Base-by-base conservation (phyloP, 2,329 filamentous ascomycete genomes). In the Aspergillus piperis region DNA sequence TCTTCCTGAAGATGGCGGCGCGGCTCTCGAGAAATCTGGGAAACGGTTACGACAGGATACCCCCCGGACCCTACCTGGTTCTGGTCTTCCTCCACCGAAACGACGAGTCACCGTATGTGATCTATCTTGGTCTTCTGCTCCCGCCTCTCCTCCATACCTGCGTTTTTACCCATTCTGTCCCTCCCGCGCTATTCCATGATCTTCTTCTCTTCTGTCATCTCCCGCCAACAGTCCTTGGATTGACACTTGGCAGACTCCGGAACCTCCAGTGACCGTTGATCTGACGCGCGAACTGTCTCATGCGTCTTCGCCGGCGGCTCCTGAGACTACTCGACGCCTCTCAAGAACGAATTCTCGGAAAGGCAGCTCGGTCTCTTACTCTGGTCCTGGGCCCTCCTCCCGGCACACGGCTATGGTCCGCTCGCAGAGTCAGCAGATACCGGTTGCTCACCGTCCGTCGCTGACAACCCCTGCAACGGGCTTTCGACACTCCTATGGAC, bases 71-170 rank as follows among this genome's bases (percentile, higher is more conserved):
- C 63, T 75, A 57, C 73, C 76, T 69, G 72, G 70, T 69, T 73
- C 73, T 71, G 71, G 71, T 71, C 70, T 71, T 64, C 75, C 71
- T 54, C 70, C 69, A 69, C 71, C 74, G 57, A 79, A 79, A 72
- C 76, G 77, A 72, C 75, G 76, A 75, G 77, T 75, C 72, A 78
- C 73, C 75, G 77, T 79, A 79, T 70, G 77, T 78, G 68, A 72
- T 72, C 71, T 72, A 73, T 70, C 72, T 73, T 73, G 70, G 74
- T 74, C 71, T 70, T 72, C 73, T 76, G 68, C 69, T 75, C 67
- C 67, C 69, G 64, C 65, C 65, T 69, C 63, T 64, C 59, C 62
- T 65, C 58, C 65, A 59, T 56, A 61, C 69, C 64, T 62, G 64
- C 61, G 58, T 60, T 59, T 58, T 56, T 64, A 64, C 63, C 66